phyloP scores from a whole-genome alignment of 192 early-diverging fungal genomes.

The Gonapodya prolifera region DNA sequence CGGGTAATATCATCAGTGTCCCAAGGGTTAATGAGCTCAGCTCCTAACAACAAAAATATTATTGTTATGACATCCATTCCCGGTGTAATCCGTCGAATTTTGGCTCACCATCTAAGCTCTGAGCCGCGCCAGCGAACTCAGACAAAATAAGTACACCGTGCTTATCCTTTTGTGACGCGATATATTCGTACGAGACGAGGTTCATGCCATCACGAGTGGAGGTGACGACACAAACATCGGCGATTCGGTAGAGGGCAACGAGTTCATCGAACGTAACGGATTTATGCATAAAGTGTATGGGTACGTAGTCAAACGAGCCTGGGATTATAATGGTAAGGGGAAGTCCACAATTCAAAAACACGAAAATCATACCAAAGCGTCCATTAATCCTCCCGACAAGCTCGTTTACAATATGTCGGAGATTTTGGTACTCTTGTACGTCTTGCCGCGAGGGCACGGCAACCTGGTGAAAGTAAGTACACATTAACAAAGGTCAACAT shows the following conservation, averaged over 20 bases:
- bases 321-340: neutral
- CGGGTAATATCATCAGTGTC: constrained; percentile 90
- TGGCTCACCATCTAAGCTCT: constrained; percentile 76
- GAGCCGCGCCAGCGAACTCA: constrained; percentile 98
- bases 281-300: constrained; percentile 97
- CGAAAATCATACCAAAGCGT: constrained; percentile 43
- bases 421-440: constrained; percentile 95
- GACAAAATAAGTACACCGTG: constrained; percentile 94
- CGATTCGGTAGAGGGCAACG: constrained; percentile 86
- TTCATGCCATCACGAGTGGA: constrained; percentile 99
- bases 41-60: constrained; percentile 33
- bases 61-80: neutral
- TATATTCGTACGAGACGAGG: constrained; percentile 96
- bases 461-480: constrained; percentile 78
- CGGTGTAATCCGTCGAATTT: neutral
- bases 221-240: constrained; percentile 92
- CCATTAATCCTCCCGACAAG: constrained; percentile 98
- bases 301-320: constrained; percentile 88
- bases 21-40: constrained; percentile 98
- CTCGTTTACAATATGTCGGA: constrained; percentile 89
- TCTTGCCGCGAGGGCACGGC: constrained; percentile 96
- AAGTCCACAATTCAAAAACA: neutral
- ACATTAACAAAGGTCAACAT: neutral
- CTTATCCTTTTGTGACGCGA: constrained; percentile 73
- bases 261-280: constrained; percentile 91